Conservation (phyloP, 2,329 filamentous ascomycete species). For the Xylaria sp. region DNA sequence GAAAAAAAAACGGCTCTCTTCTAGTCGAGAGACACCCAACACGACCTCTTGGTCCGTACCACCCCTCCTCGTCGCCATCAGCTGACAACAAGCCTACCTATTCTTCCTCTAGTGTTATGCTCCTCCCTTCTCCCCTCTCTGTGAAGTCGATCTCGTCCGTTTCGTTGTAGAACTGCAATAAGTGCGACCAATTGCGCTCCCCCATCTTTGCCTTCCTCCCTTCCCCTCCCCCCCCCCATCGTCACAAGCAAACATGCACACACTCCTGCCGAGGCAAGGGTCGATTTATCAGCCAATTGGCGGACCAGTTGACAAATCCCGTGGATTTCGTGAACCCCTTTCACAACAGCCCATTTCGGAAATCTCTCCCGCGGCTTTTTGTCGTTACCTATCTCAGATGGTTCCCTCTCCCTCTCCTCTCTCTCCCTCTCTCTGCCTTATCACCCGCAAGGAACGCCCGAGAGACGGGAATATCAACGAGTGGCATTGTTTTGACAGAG, state of each 20-base stretch:
- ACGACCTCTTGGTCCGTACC: background rate
- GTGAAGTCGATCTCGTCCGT: background rate
- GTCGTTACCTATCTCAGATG: background rate
- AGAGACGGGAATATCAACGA: no score
- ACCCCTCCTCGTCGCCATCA: background rate
- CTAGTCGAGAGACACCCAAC: no score
- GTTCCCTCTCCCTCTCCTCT: background rate
- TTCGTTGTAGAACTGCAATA: background rate
- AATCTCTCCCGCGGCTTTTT: background rate
- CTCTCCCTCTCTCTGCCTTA: no score
- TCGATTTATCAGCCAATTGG: background rate
- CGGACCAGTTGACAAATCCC: constrained; percentile 13
- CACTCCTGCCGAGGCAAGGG: constrained; percentile 6
- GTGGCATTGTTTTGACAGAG: no score
- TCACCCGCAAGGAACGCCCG: background rate
- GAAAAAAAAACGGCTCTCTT: background rate
- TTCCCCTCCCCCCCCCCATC: background rate
- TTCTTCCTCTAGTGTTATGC: background rate
- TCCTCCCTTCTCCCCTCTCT: background rate
- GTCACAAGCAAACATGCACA: constrained; percentile 11
- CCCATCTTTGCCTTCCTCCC: background rate
- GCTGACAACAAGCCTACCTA: background rate
- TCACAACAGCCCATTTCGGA: background rate
- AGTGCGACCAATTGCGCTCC: background rate
- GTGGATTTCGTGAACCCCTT: background rate